Evolutionary conservation across 169 alveolate genomes (phyloP), one percentile per base, ranked within the genome.

Genomic region (Plasmodium coatneyi): DNA sequence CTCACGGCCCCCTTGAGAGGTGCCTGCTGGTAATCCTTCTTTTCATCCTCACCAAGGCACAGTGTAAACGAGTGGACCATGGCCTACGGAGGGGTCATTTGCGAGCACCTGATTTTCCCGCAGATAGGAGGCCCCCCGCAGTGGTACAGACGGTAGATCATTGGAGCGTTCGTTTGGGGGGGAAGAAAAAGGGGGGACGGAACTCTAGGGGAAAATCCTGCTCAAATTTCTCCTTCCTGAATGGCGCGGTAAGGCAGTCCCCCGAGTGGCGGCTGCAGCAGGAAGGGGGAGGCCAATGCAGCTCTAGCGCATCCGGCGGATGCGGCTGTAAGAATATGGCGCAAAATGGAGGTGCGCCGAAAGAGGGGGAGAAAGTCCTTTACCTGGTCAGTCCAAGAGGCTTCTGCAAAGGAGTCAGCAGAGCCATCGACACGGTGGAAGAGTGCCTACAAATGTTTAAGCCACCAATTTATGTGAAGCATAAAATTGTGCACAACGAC

Each of bases 401-500:
- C 19, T 97, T 97, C 93, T 97, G 98, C 70, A 97, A 96, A 52
- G 98, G 98, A 19, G 98, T 97, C 16, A 76, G 96, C 39, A 82
- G 98, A 16, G 98, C 98, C 9, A 95, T 97, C 28, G 95, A 92
- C 25, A 96, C 97, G 3, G 98, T 97, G n/a, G 97, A 97, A 74
- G 97, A 96, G 32, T 96, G 97, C 1, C 92, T 97, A n/a, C 83
- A 96, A 32, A 30, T 96, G 16, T 96, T 95, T 78, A 97, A 97
- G 3, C 96, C 98, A 0, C 97, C 97, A 28, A 93, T 97, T 10
- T 97, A 96, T 71, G 98, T 97, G 30, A 96, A 96, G 71, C 98
- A 97, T 39, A 97, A 96, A 79, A 97, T 97, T 32, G 98, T 97
- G 12, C 98, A 97, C 92, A 97, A 97, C 81, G 97, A 96, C 74